Percentiles rank a stretch among this genome's conserved stretches.
phyloP scores from a whole-genome alignment of 371 early-diverging fungal species.

The Umbelopsis sp. region DNA sequence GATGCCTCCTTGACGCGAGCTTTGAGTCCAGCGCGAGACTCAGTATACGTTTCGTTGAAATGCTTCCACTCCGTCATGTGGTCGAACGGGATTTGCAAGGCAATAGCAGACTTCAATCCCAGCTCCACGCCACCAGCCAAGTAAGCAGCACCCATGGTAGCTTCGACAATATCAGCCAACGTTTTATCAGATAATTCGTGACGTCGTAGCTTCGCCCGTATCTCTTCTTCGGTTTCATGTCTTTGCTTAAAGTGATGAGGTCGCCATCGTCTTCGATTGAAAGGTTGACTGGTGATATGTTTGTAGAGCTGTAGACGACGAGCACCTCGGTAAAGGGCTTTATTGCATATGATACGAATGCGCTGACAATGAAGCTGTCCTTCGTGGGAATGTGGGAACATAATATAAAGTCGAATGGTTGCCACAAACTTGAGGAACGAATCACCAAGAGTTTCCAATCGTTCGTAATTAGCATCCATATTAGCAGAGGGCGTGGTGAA shows the following conservation, averaged over 20 bases:
- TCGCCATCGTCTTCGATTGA: slow-evolving; percentile 69
- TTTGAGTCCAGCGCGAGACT: slow-evolving; percentile 31
- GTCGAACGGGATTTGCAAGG: slow-evolving; percentile 61
- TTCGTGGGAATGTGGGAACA: slow-evolving; percentile 80
- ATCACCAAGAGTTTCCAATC: slow-evolving; percentile 95
- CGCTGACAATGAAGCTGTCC: slow-evolving; percentile 76
- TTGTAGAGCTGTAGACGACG: slow-evolving; percentile 58
- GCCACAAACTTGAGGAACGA: slow-evolving; percentile 88
- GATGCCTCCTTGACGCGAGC: slow-evolving; percentile 36
- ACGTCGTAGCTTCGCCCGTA: slow-evolving; percentile 27
- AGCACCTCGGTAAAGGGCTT: slow-evolving; percentile 65
- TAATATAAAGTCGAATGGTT: slow-evolving; percentile 77
- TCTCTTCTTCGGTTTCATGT: slow-evolving; percentile 39
- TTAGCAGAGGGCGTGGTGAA: slow-evolving; percentile 76
- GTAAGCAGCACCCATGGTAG: slow-evolving; percentile 83
- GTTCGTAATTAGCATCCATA: slow-evolving; percentile 84
- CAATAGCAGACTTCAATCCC: slow-evolving; percentile 65
- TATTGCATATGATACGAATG: slow-evolving; percentile 78
- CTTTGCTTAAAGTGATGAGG: slow-evolving; percentile 52
- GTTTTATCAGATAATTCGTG: slow-evolving; percentile 78
- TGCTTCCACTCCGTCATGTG: slow-evolving; percentile 57
- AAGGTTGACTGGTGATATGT: slow-evolving; percentile 63
- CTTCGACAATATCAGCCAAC: slow-evolving; percentile 90
- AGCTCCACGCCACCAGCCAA: slow-evolving; percentile 62
- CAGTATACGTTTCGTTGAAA: slow-evolving; percentile 41